phyloP scores from a whole-genome alignment of 768 basidiomycete species.

The Pleurotus sapidus region DNA sequence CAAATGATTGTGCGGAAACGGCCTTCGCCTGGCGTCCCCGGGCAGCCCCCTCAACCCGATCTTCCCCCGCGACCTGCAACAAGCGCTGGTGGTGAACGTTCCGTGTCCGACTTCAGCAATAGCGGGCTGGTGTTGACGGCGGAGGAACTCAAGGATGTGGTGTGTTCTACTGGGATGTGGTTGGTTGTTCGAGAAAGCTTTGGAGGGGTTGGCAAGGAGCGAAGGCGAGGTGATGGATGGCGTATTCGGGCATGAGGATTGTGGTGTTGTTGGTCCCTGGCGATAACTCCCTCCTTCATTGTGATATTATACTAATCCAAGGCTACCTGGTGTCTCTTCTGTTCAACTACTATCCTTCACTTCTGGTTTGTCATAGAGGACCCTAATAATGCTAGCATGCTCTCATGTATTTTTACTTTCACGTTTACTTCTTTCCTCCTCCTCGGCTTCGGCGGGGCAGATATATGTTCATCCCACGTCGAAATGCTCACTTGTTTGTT shows the following conservation, averaged over 20 bases:
- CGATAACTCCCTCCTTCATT: too few species aligned
- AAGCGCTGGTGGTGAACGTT: neutral
- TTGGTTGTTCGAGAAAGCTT: constrained; percentile 90
- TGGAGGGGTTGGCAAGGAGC: constrained; percentile 81
- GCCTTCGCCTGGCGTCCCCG: constrained; percentile 29
- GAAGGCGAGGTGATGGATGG: constrained; percentile 79
- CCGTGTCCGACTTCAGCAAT: neutral
- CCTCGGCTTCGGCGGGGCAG: too few species aligned
- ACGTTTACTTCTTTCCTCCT: too few species aligned
- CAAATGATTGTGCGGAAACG: constrained; percentile 51
- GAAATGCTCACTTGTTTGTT: too few species aligned
- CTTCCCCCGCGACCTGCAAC: neutral
- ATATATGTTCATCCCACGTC: too few species aligned
- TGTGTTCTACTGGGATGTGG: constrained; percentile 88
- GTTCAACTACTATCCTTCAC: too few species aligned
- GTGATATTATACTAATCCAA: too few species aligned
- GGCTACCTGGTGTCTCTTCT: too few species aligned
- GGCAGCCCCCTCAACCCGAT: constrained; percentile 19
- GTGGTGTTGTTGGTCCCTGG: too few species aligned
- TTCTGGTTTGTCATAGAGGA: too few species aligned
- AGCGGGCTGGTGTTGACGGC: constrained; percentile 66
- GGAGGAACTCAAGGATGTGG: constrained; percentile 92
- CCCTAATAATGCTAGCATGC: too few species aligned
- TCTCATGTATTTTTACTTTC: too few species aligned
- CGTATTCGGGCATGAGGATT: constrained; percentile 46